phyloP scores from a whole-genome alignment of 768 basidiomycete species.

The Candolleomyces efflorescens region DNA sequence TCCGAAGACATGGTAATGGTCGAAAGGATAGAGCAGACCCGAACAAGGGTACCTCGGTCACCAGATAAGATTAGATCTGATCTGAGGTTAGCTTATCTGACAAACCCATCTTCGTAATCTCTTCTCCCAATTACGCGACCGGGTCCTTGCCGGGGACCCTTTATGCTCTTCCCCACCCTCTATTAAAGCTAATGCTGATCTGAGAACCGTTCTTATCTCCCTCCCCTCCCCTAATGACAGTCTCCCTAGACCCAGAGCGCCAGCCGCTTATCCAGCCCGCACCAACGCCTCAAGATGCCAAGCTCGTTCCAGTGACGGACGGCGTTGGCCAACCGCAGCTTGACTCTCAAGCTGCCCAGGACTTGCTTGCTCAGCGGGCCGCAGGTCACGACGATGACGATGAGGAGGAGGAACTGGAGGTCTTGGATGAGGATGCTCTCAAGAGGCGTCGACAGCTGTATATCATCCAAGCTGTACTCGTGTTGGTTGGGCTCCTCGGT shows the following conservation, averaged over 20 bases:
- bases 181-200: not conserved
- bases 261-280: not conserved
- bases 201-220: not conserved
- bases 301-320: not conserved
- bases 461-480: slow-evolving; percentile 28
- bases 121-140: too few relatives aligned
- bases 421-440: slow-evolving; percentile 14
- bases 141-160: not conserved
- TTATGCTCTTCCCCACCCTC: too few relatives aligned
- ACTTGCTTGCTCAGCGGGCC: too few relatives aligned
- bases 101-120: too few relatives aligned
- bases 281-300: not conserved
- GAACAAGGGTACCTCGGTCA: too few relatives aligned
- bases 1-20: slow-evolving; percentile 1
- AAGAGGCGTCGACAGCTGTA: slow-evolving; percentile 1
- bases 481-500: slow-evolving; percentile 30
- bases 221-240: not conserved
- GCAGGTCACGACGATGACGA: not conserved
- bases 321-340: not conserved
- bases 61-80: too few relatives aligned
- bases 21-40: too few relatives aligned
- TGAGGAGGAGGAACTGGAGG: slow-evolving; percentile 13
- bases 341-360: too few relatives aligned
- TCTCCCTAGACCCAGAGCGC: not conserved
- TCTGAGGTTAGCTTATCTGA: too few relatives aligned